Conservation (phyloP, 306 rosid species). For the Carpinus fangiana region DNA sequence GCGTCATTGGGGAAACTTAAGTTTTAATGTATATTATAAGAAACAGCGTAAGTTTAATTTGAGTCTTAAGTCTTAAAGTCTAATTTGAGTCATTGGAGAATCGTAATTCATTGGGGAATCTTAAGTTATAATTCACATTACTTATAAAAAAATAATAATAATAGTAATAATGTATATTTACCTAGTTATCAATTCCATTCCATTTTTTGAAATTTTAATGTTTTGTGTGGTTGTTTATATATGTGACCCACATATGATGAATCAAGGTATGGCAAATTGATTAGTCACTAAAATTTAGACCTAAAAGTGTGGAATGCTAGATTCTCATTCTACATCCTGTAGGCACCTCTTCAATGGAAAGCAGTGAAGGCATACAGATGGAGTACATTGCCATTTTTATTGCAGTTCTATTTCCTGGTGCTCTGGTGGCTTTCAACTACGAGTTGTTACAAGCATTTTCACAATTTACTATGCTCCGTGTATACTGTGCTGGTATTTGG, state of each 20-base stretch:
- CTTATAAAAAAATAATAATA: too few species aligned
- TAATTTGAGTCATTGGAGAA: neutral
- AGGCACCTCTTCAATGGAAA: constrained; percentile 47
- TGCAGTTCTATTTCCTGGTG: constrained; percentile 85
- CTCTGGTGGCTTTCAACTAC: constrained; percentile 72
- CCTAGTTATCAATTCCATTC: neutral
- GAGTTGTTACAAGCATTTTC: constrained; percentile 56
- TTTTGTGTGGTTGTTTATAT: neutral
- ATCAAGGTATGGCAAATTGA: neutral
- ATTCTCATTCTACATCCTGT: constrained; percentile 49
- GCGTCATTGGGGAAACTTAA: neutral
- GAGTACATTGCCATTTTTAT: constrained; percentile 81
- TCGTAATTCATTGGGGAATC: neutral
- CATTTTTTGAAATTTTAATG: neutral
- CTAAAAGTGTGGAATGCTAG: constrained; percentile 28
- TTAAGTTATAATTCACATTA: neutral
- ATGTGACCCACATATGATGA: neutral
- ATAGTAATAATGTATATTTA: neutral
- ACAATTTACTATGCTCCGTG: constrained; percentile 58
- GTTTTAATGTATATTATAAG: neutral
- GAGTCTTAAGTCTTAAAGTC: neutral
- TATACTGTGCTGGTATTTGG: constrained; percentile 93
- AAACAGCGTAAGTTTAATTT: too few species aligned
- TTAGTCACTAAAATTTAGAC: neutral
- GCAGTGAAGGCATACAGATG: constrained; percentile 81